These are phyloP conservation scores for Fusarium sublunatum DNA, from an alignment of 2,329 filamentous ascomycete species.

Conservation along the genomic window DNA sequence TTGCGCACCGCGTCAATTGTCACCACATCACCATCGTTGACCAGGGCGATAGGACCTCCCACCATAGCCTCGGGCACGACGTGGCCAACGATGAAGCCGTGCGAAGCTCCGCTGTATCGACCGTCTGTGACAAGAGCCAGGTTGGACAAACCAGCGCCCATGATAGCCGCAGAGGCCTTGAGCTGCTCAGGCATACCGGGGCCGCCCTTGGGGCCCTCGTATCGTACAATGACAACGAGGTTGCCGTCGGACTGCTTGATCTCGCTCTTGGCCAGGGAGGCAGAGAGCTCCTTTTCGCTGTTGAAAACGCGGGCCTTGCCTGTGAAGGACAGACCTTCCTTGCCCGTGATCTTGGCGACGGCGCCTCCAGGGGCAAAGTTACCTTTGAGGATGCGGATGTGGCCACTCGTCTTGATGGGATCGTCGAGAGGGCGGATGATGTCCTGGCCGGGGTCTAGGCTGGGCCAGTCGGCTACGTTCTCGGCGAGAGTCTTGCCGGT, in stretches of 20 bases:
- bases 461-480: conserved; percentile 82
- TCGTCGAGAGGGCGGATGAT: conserved; percentile 85
- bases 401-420: conserved; percentile 84
- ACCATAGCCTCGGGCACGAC: conserved; percentile 90
- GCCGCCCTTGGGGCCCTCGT: conserved; percentile 92
- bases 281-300: conserved; percentile 83
- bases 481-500: conserved; percentile 86
- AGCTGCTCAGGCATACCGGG: conserved; percentile 98
- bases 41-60: conserved; percentile 88
- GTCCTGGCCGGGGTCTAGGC: conserved; percentile 79
- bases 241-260: conserved; percentile 71
- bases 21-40: conserved; percentile 82
- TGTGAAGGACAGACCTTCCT: conserved; percentile 85
- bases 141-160: conserved; percentile 89
- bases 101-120: conserved; percentile 85
- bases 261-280: conserved; percentile 77
- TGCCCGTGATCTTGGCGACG: conserved; percentile 96
- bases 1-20: conserved; percentile 89
- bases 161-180: conserved; percentile 87
- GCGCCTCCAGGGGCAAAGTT: conserved; percentile 90
- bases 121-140: conserved; percentile 94
- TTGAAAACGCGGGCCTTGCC: conserved; percentile 87
- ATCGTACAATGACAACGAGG: conserved; percentile 88
- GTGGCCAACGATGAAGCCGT: conserved; percentile 94
- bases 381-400: conserved; percentile 87